These are phyloP conservation scores for Vinca major DNA, from an alignment of 305 asterid species.

Conservation along the genomic window DNA sequence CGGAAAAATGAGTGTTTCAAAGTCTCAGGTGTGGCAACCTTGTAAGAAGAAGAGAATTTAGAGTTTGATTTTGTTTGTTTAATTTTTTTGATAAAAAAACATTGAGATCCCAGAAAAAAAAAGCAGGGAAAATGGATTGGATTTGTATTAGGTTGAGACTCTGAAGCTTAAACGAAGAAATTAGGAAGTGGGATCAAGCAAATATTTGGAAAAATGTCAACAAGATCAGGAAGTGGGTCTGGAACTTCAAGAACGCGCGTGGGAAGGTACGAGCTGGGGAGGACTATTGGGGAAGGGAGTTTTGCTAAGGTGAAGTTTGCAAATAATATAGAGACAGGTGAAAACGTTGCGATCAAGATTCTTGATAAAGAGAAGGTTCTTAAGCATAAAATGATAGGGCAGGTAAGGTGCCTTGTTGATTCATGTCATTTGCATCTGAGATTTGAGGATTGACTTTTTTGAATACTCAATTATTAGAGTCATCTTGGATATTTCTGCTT, in stretches of 20 bases:
- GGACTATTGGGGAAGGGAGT: conserved; percentile 87
- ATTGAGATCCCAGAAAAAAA: conserved; percentile 2
- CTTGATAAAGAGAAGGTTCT: conserved; percentile 88
- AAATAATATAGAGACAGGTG: conserved; percentile 68
- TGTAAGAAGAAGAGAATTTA: conserved; percentile 90
- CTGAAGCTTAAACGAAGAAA: conserved; percentile 12
- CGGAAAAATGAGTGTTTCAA: conserved; percentile 47
- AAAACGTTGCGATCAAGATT: conserved; percentile 90
- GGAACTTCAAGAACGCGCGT: conserved; percentile 56
- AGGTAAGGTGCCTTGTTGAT: conserved; percentile 28
- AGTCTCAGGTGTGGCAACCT: conserved; percentile 98
- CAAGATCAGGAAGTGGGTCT: conserved; percentile 24
- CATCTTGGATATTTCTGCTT: neutral
- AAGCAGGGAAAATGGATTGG: conserved; percentile 34
- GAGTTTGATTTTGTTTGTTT: conserved; percentile 3
- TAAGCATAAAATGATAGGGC: conserved; percentile 90
- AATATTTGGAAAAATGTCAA: conserved; percentile 32
- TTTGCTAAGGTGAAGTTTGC: conserved; percentile 97
- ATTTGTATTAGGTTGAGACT: conserved; percentile 32
- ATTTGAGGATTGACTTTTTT: neutral
- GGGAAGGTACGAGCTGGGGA: conserved; percentile 86
- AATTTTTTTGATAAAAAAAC: neutral
- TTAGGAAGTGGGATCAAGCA: conserved; percentile 13
- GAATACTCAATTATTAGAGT: neutral
- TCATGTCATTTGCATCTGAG: no score